A percentile compares a stretch with the other conserved stretches of the same genome.
phyloP scores from a whole-genome alignment of 441 rosid genomes.

The Melastoma candidum region DNA sequence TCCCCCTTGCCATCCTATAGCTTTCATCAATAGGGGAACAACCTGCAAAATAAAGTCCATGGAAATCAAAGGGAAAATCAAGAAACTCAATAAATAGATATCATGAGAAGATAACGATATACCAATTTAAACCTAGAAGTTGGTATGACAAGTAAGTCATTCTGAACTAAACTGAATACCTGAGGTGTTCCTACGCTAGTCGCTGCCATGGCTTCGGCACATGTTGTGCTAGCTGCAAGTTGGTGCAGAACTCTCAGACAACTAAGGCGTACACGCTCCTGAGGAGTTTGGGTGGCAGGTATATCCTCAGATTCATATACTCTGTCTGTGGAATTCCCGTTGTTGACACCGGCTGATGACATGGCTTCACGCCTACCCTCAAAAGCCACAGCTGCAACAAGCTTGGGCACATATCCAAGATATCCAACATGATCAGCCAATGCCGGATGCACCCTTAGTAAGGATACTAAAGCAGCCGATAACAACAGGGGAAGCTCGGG shows the following conservation, averaged over 20 bases:
- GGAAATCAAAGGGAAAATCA: slow-evolving; percentile 3
- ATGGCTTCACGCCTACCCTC: slow-evolving; percentile 93
- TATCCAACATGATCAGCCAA: slow-evolving; percentile 98
- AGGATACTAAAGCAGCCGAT: slow-evolving; percentile 97
- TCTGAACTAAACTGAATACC: slow-evolving; percentile 29
- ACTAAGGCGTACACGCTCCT: slow-evolving; percentile 96
- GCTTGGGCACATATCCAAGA: slow-evolving; percentile 98
- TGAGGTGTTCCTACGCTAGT: slow-evolving; percentile 95
- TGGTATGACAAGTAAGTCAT: background rate
- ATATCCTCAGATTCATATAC: slow-evolving; percentile 44
- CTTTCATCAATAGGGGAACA: slow-evolving; percentile 99
- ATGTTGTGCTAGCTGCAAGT: slow-evolving; percentile 93
- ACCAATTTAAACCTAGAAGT: background rate
- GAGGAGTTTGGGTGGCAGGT: slow-evolving; percentile 77
- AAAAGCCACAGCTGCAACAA: slow-evolving; percentile 92
- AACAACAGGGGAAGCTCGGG: slow-evolving; percentile 96
- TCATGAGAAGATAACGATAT: background rate
- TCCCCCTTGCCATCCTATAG: slow-evolving; percentile 99
- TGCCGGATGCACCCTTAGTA: slow-evolving; percentile 96
- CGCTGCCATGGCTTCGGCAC: slow-evolving; percentile 99
- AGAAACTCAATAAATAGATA: background rate
- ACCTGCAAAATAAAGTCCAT: slow-evolving; percentile 39
- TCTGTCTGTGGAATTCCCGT: slow-evolving; percentile 37
- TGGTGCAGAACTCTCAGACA: slow-evolving; percentile 98
- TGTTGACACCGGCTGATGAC: slow-evolving; percentile 60